Conservation (phyloP, 2,329 filamentous ascomycete species). For the Fusarium liriodendri region DNA sequence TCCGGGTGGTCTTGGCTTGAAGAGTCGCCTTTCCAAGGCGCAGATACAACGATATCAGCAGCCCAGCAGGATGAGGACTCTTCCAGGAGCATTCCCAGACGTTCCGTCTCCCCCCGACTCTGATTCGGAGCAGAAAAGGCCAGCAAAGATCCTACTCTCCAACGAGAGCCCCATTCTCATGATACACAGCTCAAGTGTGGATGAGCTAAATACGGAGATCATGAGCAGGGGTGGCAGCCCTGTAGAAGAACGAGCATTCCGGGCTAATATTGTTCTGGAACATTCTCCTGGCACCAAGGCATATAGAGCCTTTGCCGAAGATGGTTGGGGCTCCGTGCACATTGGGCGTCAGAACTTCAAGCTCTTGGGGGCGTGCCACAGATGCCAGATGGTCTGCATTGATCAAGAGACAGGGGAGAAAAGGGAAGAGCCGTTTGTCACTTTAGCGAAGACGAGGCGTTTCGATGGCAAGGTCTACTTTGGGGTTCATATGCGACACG, state of each 20-base stretch:
- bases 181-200: constrained; percentile 83
- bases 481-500: constrained; percentile 79
- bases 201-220: constrained; percentile 81
- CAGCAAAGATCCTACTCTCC: constrained; percentile 77
- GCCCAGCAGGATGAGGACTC: constrained; percentile 29
- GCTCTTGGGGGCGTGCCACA: constrained; percentile 83
- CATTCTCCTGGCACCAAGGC: constrained; percentile 53
- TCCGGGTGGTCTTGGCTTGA: constrained; percentile 68
- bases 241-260: constrained; percentile 80
- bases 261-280: constrained; percentile 84
- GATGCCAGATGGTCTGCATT: constrained; percentile 97
- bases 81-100: constrained; percentile 66
- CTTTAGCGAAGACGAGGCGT: constrained; percentile 86
- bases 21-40: constrained; percentile 77
- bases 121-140: constrained; percentile 57
- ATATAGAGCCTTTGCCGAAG: constrained; percentile 78
- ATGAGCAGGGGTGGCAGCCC: constrained; percentile 68
- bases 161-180: constrained; percentile 95
- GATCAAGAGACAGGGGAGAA: constrained; percentile 84
- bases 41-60: constrained; percentile 71
- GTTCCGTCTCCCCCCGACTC: constrained; percentile 69
- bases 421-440: constrained; percentile 87
- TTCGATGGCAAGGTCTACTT: constrained; percentile 90
- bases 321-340: constrained; percentile 76
- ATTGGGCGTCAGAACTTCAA: constrained; percentile 75